These are phyloP conservation scores for Musa troglodytarum DNA, from an alignment of 176 grass and related monocot species.

Conservation along the genomic window DNA sequence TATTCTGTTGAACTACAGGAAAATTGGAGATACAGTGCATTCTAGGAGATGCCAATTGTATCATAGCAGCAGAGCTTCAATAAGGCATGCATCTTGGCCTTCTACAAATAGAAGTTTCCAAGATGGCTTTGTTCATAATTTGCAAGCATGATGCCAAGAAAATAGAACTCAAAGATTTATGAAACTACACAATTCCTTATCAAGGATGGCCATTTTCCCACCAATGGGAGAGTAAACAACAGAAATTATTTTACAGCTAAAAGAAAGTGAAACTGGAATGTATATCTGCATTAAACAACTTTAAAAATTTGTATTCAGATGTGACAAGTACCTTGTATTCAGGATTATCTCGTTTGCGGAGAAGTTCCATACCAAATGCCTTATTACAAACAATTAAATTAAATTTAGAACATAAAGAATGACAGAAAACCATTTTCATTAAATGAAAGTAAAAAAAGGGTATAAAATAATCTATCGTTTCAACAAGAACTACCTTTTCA, in stretches of 20 bases:
- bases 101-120: not conserved
- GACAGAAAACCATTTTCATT: not conserved
- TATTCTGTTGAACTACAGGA: not conserved
- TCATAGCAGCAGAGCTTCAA: not conserved
- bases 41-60: not conserved
- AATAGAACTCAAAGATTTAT: not conserved
- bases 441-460: conserved; percentile 9
- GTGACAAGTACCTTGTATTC: conserved; percentile 65
- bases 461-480: conserved; percentile 1
- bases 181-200: not conserved
- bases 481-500: conserved; percentile 55
- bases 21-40: not conserved
- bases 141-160: not conserved
- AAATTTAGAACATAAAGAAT: not conserved
- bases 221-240: not conserved
- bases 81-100: not conserved
- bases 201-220: not conserved
- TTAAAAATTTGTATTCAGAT: conserved; percentile 7
- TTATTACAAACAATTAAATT: conserved; percentile 32
- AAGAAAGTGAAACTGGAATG: not conserved
- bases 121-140: not conserved
- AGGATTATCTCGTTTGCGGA: conserved; percentile 79
- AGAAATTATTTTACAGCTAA: not conserved
- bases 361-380: conserved; percentile 99
- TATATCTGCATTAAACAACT: not conserved